These are phyloP conservation scores for Agaricales sp. DNA, from an alignment of 1,284 basidiomycete genomes.

Conservation along the genomic window DNA sequence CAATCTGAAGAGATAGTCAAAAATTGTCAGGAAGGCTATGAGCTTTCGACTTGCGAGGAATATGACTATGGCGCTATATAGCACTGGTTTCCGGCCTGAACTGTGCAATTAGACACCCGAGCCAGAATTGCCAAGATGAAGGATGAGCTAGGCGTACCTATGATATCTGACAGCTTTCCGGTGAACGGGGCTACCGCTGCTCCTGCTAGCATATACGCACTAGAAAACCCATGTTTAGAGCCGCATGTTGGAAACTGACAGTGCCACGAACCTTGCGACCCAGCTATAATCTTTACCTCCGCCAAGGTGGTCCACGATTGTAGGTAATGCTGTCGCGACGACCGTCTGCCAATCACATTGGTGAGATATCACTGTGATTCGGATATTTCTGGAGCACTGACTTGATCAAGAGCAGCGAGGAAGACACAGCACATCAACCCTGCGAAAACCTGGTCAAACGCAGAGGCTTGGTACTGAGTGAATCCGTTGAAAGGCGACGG, in stretches of 20 bases:
- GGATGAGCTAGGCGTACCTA: background rate
- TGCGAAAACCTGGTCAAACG: background rate
- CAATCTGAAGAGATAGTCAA: no score
- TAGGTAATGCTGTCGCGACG: conserved; percentile 25
- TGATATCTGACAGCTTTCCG: conserved; percentile 27
- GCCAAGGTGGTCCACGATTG: conserved; percentile 25
- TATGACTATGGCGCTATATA: conserved; percentile 25
- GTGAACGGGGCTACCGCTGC: conserved; percentile 22
- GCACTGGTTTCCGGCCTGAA: conserved; percentile 26
- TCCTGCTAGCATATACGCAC: conserved; percentile 26
- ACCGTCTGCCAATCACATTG: conserved; percentile 21
- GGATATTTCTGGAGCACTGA: background rate
- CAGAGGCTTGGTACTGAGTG: background rate
- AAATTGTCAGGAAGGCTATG: no score
- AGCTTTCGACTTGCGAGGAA: conserved; percentile 22
- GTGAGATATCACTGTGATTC: background rate
- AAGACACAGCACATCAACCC: conserved; percentile 4
- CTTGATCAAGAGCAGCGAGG: conserved; percentile 8
- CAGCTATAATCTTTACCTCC: conserved; percentile 25
- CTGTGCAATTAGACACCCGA: no score
- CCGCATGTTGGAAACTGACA: conserved; percentile 17
- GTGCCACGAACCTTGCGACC: conserved; percentile 16
- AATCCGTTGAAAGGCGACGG: background rate
- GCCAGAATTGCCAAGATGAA: no score
- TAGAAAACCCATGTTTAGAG: conserved; percentile 6